Base-by-base conservation (phyloP, 805 yeast species). In the Candida michaelii region DNA sequence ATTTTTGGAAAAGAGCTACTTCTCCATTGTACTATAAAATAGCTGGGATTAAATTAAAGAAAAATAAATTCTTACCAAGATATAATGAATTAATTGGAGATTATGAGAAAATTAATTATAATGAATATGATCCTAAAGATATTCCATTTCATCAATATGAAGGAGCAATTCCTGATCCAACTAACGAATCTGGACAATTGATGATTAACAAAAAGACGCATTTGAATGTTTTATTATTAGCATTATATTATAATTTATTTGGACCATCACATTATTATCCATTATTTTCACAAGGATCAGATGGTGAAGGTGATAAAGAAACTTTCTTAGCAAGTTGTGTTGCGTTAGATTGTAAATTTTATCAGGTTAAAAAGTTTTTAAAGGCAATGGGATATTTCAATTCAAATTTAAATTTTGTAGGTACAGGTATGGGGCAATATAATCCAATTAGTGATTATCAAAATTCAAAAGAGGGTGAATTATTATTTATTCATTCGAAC, bases 1-100 rank as follows among this genome's bases (percentile, higher is more conserved):
- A 88, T 62, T 88, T 82, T 60, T 88, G 96, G 96, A 77, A 83
- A 60, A 74, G 96, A 50, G 80, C 90, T 5, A 85, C 90, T 1
- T 77, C 86, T 1, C 95, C 96, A 5, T 65, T 66, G 29, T 83
- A 76, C 53, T 88, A 84, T 60, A 76, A 78, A 23, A 80, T 88
- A 49, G 87, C 87, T 0, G 85, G 80, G 2, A 66, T 80, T 18
- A 44, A 51, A 1, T 39, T 67, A 14, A 59, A 69, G 40, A 48
- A 52, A 24, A 46, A 48, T 2, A 50, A 60, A 14, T 54, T 62
- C n/a, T 49, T 57, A 21, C 69, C 68, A 2, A 54, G 55, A 32
- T 69, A 69, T 44, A 53, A 59, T 39, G 74, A 68, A 43, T 46
- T 51, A 21, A 36, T 39, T 4, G 34, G 38, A 16, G 45, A 40